These are phyloP conservation scores for Porogramme epimiltina DNA, from an alignment of 1,284 basidiomycete genomes.

Conservation along the genomic window DNA sequence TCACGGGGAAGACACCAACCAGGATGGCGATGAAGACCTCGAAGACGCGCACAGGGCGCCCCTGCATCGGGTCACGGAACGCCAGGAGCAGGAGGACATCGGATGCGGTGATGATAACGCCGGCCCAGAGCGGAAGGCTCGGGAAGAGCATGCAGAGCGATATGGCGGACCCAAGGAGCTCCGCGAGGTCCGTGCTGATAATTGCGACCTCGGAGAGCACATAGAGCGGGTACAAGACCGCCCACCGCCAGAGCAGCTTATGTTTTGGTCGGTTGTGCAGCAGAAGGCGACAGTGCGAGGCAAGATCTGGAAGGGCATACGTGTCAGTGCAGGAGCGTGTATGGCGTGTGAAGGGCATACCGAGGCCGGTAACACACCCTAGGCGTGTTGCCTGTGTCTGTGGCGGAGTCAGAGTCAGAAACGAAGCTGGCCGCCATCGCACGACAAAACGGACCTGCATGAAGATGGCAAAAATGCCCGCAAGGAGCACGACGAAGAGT, in stretches of 20 bases:
- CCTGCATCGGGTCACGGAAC: constrained; percentile 60
- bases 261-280: constrained; percentile 68
- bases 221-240: constrained; percentile 74
- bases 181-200: constrained; percentile 75
- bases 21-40: constrained; percentile 72
- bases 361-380: constrained; percentile 71
- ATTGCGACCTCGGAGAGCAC: constrained; percentile 80
- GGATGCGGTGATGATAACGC: constrained; percentile 80
- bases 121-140: constrained; percentile 75
- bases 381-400: constrained; percentile 64
- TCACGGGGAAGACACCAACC: constrained; percentile 35
- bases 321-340: neutral
- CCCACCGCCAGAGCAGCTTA: constrained; percentile 61
- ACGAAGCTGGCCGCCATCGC: neutral
- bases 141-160: constrained; percentile 85
- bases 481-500: constrained; percentile 83
- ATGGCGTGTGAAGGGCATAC: constrained; percentile 36
- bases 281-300: constrained; percentile 74
- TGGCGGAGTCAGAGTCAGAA: constrained; percentile 12
- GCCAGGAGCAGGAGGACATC: constrained; percentile 83
- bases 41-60: constrained; percentile 66
- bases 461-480: constrained; percentile 83
- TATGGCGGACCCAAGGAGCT: constrained; percentile 81
- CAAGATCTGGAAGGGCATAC: constrained; percentile 50
- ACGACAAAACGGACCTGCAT: constrained; percentile 55